A percentile compares a stretch with the other conserved stretches of the same genome.
These are phyloP conservation scores for Coniophora puteana DNA, from an alignment of 1,284 basidiomycete genomes.

Conservation along the genomic window DNA sequence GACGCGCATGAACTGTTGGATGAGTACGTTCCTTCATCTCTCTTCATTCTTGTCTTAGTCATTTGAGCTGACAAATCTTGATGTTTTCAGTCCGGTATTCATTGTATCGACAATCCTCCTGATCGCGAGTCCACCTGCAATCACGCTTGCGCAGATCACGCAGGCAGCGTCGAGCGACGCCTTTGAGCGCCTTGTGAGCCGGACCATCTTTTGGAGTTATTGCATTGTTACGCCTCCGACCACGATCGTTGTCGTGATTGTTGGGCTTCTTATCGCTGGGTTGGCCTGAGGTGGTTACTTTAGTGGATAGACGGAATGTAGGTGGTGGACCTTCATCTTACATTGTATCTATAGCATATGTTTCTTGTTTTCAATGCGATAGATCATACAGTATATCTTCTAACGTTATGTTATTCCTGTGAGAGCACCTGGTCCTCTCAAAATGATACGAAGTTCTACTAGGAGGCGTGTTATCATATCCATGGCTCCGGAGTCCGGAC, in stretches of 20 bases:
- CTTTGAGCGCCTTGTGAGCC: slow-evolving; percentile 85
- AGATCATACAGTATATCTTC: no score
- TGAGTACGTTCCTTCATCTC: slow-evolving; percentile 51
- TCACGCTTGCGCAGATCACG: slow-evolving; percentile 85
- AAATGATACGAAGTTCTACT: no score
- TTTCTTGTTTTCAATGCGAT: no score
- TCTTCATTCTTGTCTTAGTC: slow-evolving; percentile 7
- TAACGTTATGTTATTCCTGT: no score
- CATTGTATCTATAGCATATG: no score
- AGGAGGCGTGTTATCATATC: no score
- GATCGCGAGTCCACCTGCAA: slow-evolving; percentile 76
- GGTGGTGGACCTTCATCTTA: no score
- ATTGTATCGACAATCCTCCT: slow-evolving; percentile 77
- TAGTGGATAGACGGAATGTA: no score
- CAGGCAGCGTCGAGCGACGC: slow-evolving; percentile 85
- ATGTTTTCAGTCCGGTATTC: slow-evolving; percentile 66
- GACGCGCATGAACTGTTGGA: slow-evolving; percentile 66
- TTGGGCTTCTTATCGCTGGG: slow-evolving; percentile 63
- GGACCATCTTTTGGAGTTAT: slow-evolving; percentile 82
- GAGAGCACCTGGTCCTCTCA: no score
- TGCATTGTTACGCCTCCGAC: slow-evolving; percentile 80
- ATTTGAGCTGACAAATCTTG: slow-evolving; percentile 9
- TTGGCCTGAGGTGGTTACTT: no score
- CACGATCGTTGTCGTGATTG: slow-evolving; percentile 71
- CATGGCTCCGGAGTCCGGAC: no score